phyloP scores from a whole-genome alignment of 805 yeast species.

The Barnettozyma californica region DNA sequence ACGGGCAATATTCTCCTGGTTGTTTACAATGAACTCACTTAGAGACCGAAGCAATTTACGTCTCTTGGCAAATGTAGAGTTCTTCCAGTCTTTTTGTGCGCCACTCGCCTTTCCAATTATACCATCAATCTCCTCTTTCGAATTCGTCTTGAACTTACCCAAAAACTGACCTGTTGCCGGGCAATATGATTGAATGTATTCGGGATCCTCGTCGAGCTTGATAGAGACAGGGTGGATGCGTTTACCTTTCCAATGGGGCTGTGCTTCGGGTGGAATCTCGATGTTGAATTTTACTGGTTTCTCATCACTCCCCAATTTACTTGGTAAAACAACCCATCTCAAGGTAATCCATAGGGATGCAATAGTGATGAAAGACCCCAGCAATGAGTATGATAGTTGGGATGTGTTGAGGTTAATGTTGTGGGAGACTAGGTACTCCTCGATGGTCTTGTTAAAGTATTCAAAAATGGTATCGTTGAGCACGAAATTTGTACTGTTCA shows the following conservation, averaged over 20 bases:
- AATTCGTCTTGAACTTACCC: slow-evolving; percentile 63
- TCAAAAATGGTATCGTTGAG: slow-evolving; percentile 23
- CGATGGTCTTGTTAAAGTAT: slow-evolving; percentile 17
- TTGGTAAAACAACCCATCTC: slow-evolving; percentile 10
- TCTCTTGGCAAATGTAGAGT: slow-evolving; percentile 56
- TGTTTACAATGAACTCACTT: slow-evolving; percentile 61
- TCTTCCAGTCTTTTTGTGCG: slow-evolving; percentile 31
- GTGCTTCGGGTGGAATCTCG: slow-evolving; percentile 68
- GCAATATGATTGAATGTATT: slow-evolving; percentile 75
- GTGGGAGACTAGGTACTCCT: slow-evolving; percentile 14
- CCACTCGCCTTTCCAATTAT: slow-evolving; percentile 38
- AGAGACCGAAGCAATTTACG: slow-evolving; percentile 68
- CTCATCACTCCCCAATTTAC: slow-evolving; percentile 9
- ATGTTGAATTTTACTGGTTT: slow-evolving; percentile 41
- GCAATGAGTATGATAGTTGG: slow-evolving; percentile 16
- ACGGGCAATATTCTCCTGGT: slow-evolving; percentile 83
- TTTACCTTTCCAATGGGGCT: slow-evolving; percentile 90
- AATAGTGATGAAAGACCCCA: slow-evolving; percentile 12
- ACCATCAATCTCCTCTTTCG: slow-evolving; percentile 65
- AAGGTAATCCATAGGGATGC: slow-evolving; percentile 9
- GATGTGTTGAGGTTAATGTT: slow-evolving; percentile 10
- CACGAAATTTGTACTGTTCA: slow-evolving; percentile 18
- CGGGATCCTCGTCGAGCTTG: slow-evolving; percentile 55
- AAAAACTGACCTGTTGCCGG: slow-evolving; percentile 93
- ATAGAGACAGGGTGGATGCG: slow-evolving; percentile 62